phyloP scores from a whole-genome alignment of 1,284 basidiomycete species.

The Austroboletus rostrupii region DNA sequence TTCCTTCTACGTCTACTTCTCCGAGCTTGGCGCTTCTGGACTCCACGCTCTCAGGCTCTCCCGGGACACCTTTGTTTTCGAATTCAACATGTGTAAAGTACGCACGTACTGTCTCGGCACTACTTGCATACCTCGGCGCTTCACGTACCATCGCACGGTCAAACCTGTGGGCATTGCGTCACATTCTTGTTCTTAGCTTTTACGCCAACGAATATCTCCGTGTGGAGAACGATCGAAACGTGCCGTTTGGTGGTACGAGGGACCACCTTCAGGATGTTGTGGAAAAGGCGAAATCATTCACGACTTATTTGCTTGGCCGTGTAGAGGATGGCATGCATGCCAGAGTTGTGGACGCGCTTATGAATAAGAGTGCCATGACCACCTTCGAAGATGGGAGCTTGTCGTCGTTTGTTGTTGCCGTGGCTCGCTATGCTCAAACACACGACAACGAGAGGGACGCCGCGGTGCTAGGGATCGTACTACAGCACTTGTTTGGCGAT shows the following conservation, averaged over 20 bases:
- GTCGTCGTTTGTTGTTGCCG: constrained; percentile 40
- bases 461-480: constrained; percentile 54
- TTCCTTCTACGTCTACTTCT: constrained; percentile 49
- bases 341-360: constrained; percentile 17
- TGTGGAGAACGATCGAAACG: constrained; percentile 45
- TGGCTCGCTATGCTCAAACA: constrained; percentile 35
- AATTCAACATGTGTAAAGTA: constrained; percentile 56
- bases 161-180: constrained; percentile 61
- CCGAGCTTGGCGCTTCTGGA: constrained; percentile 62
- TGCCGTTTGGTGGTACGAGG: constrained; percentile 22
- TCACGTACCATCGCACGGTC: constrained; percentile 58
- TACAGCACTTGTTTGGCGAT: constrained; percentile 60
- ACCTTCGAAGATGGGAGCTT: constrained; percentile 29
- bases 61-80: constrained; percentile 26
- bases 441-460: constrained; percentile 51
- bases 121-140: constrained; percentile 56
- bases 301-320: constrained; percentile 62
- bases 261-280: constrained; percentile 36
- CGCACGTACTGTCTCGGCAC: constrained; percentile 58
- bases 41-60: constrained; percentile 50
- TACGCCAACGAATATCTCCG: constrained; percentile 55
- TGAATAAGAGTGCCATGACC: constrained; percentile 26
- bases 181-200: constrained; percentile 56
- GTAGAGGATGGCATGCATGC: constrained; percentile 36
- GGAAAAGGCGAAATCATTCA: constrained; percentile 53